A percentile compares a stretch with the other conserved stretches of the same genome.
These are phyloP conservation scores for Leishmania braziliensis DNA, from an alignment of 208 protist genomes.

Conservation along the genomic window DNA sequence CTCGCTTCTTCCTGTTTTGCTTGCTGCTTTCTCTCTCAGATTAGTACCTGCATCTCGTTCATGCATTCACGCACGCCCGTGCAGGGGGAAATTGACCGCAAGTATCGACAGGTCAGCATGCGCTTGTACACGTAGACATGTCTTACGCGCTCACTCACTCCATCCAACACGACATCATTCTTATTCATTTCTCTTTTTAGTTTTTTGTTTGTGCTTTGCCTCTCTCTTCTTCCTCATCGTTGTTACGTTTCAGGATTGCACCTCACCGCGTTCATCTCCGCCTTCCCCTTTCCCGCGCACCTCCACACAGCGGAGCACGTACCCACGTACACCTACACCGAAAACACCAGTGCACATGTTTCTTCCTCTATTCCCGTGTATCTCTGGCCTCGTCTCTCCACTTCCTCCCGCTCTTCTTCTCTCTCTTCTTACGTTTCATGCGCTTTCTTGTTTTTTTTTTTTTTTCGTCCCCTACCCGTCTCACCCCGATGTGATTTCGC, in stretches of 20 bases:
- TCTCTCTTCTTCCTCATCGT: slow-evolving; percentile 1
- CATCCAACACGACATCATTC: not conserved
- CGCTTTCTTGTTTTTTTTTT: not conserved
- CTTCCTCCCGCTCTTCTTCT: too few relatives aligned
- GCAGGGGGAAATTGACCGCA: not conserved
- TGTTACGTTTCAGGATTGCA: not conserved
- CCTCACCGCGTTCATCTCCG: not conserved
- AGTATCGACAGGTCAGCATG: not conserved
- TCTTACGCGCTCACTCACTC: not conserved
- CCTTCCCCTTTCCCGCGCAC: not conserved
- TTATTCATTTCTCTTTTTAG: not conserved
- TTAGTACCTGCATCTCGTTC: not conserved
- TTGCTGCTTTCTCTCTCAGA: not conserved
- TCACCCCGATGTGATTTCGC: not conserved
- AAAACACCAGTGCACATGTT: not conserved
- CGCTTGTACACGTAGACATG: not conserved
- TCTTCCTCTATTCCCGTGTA: not conserved
- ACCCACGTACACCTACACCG: not conserved
- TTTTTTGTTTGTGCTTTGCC: not conserved
- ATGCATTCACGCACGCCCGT: not conserved
- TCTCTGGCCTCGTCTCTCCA: not conserved
- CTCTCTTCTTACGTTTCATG: too few relatives aligned
- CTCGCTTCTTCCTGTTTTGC: not conserved
- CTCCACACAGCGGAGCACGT: not conserved
- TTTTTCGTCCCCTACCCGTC: not conserved